Percentiles rank a stretch among this genome's conserved stretches.
Conservation (phyloP, 2,329 filamentous ascomycete species). For the Alternaria gansuensis region DNA sequence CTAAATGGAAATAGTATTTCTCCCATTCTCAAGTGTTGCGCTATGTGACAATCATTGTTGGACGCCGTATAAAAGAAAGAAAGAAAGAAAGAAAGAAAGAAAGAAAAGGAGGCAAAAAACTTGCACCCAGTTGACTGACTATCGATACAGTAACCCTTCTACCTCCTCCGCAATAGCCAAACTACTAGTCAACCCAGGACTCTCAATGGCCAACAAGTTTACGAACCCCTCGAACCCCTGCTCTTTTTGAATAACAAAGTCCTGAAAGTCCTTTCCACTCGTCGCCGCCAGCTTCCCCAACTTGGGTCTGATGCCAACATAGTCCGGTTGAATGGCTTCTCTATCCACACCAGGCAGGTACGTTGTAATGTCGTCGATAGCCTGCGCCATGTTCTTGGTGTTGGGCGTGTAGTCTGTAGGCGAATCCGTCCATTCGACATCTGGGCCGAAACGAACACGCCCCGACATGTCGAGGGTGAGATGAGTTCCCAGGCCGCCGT, state of each 20-base stretch:
- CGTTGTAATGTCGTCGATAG: constrained; percentile 75
- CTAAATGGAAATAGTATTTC: constrained; percentile 11
- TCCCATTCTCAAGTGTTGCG: neutral
- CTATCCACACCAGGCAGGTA: constrained; percentile 81
- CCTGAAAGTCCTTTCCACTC: constrained; percentile 73
- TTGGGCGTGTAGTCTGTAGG: constrained; percentile 76
- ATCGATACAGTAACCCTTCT: constrained; percentile 61
- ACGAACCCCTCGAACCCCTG: constrained; percentile 83
- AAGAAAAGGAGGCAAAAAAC: no score
- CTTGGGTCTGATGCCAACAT: constrained; percentile 92
- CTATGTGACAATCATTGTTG: neutral
- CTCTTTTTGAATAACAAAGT: constrained; percentile 83
- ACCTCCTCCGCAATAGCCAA: constrained; percentile 88
- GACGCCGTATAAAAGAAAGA: neutral
- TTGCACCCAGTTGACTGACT: neutral
- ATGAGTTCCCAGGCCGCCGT: constrained; percentile 88
- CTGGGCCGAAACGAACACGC: constrained; percentile 88
- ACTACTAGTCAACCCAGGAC: constrained; percentile 85
- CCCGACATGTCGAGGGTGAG: constrained; percentile 89
- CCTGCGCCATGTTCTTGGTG: constrained; percentile 68
- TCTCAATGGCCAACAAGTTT: constrained; percentile 92
- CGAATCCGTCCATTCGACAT: constrained; percentile 88
- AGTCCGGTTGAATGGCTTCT: constrained; percentile 76
- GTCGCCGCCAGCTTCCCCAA: constrained; percentile 70
- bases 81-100: no score